Base-by-base conservation (phyloP, 1,284 basidiomycete species). In the Lentinula novae-zelandiae region DNA sequence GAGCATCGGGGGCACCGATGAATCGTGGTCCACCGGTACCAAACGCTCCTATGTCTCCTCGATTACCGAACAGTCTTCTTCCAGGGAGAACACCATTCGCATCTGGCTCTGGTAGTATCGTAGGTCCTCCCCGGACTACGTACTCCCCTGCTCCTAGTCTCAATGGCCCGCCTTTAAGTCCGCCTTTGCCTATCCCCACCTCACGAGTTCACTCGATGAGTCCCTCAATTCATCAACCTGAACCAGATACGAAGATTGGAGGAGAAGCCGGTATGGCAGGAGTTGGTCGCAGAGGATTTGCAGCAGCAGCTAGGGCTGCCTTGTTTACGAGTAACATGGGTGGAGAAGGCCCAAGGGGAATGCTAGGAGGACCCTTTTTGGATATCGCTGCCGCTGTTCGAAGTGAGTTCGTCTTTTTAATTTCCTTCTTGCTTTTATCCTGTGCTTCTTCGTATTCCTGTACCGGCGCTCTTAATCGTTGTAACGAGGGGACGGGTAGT, bases 231-330 rank as follows among this genome's bases (percentile, higher is more conserved):
- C 60, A 51, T 52, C 64, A 64, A 27, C 64, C 66, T 13, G 74
- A 80, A 46, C 79, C 85, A 5, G 85, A 93, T 68, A 93, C 91
- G 13, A 85, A 87, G 67, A 82, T 71, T 8, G 92, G 92, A 3
- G 92, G 92, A 1, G 86, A 82, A 63, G 92, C 92, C 5, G 93
- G 93, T 0, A 95, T 95, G 92, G 93, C 93, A 0, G 93, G 93
- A 15, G 92, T 95, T 2, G 93, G 93, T 4, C 77, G 93, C 62
- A 78, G 93, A 63, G 93, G 90, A 0, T 95, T 95, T 65, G 89
- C 88, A 1, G 90, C 92, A 7, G 92, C 84, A 7, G 88, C 90
- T 40, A 79, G 85, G 46, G 86, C 86, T 0, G 89, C 87, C 1
- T 80, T 90, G 81, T 81, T 87, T 65, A 70, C 74, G 38, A 68